These are phyloP conservation scores for Datura wrightii DNA, from an alignment of 257 asterid species.

Conservation along the genomic window DNA sequence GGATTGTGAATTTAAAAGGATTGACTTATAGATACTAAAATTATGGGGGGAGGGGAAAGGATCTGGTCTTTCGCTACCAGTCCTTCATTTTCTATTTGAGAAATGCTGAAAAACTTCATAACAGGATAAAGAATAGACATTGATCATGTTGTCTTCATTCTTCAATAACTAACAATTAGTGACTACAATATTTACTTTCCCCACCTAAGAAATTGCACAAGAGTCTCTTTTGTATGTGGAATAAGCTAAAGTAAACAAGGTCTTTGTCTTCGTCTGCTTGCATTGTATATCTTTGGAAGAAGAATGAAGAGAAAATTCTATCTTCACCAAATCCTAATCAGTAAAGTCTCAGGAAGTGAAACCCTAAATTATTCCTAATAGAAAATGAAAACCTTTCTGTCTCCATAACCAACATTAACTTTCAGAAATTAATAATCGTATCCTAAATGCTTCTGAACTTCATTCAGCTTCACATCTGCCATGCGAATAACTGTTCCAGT, in stretches of 20 bases:
- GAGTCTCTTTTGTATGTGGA: slow-evolving; percentile 7
- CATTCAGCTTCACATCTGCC: neutral
- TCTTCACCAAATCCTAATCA: neutral
- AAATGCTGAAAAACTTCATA: slow-evolving; percentile 14
- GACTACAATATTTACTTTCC: neutral
- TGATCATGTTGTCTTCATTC: neutral
- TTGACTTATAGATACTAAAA: neutral
- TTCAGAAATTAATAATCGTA: neutral
- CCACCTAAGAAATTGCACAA: neutral
- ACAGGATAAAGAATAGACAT: neutral
- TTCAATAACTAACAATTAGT: neutral
- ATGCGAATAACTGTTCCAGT: neutral
- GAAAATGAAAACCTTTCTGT: neutral
- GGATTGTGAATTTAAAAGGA: neutral
- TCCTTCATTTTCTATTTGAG: neutral
- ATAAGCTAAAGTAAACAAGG: slow-evolving; percentile 7
- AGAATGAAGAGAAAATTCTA: neutral
- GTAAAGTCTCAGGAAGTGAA: neutral
- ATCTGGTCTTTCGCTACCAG: neutral
- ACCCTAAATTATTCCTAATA: neutral
- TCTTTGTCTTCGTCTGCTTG: neutral
- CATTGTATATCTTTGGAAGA: neutral
- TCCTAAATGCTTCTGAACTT: neutral
- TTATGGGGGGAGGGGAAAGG: neutral
- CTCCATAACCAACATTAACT: neutral